These are phyloP conservation scores for Backusella westeae DNA, from an alignment of 192 early-diverging fungal species.

Conservation along the genomic window DNA sequence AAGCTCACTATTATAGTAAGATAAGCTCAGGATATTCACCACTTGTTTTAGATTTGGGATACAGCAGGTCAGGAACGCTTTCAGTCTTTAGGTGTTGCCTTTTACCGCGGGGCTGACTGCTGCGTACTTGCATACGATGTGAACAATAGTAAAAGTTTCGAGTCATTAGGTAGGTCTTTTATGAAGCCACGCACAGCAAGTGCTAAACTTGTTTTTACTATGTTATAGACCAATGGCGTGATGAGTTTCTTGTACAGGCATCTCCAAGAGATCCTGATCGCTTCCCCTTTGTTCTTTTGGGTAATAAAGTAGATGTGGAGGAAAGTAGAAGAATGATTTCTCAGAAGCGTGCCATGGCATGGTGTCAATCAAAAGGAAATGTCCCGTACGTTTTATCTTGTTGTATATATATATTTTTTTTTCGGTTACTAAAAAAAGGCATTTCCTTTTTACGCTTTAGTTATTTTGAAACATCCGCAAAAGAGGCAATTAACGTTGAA, in stretches of 20 bases:
- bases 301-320: slow-evolving; percentile 99
- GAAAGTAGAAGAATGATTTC: slow-evolving; percentile 89
- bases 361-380: slow-evolving; percentile 95
- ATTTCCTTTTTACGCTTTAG: slow-evolving; percentile 10
- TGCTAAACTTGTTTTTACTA: background rate
- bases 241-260: slow-evolving; percentile 97
- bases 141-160: slow-evolving; percentile 90
- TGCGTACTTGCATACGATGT: slow-evolving; percentile 98
- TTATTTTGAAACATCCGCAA: slow-evolving; percentile 99
- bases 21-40: background rate
- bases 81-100: slow-evolving; percentile 97
- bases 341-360: slow-evolving; percentile 94
- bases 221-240: slow-evolving; percentile 83
- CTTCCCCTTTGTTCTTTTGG: slow-evolving; percentile 98
- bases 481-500: slow-evolving; percentile 98
- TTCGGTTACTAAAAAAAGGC: slow-evolving; percentile 3
- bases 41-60: slow-evolving; percentile 85
- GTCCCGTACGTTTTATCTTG: slow-evolving; percentile 55
- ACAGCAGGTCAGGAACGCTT: slow-evolving; percentile 99
- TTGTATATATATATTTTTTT: background rate
- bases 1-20: background rate
- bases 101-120: slow-evolving; percentile 98
- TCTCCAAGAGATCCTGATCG: slow-evolving; percentile 91
- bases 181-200: background rate
- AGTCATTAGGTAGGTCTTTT: slow-evolving; percentile 61